Conservation (phyloP, 2,329 filamentous ascomycete species). For the Trichoderma breve region DNA sequence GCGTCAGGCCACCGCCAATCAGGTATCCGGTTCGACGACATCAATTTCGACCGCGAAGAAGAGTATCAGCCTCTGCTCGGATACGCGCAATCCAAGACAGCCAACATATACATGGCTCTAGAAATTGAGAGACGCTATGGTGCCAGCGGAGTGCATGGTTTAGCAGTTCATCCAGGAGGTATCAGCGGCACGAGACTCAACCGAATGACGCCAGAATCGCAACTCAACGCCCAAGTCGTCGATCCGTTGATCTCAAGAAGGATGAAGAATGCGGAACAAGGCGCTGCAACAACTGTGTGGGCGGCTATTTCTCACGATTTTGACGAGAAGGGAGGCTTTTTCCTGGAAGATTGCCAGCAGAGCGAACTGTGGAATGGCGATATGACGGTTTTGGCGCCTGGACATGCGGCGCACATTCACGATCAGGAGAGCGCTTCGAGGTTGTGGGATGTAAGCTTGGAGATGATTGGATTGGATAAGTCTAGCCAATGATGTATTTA, state of each 20-base stretch:
- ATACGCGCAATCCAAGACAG: constrained; percentile 50
- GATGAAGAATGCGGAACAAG: constrained; percentile 9
- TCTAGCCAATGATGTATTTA: background rate
- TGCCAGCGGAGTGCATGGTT: constrained; percentile 37
- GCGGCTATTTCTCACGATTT: background rate
- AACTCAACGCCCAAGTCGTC: background rate
- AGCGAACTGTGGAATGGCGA: constrained; percentile 4
- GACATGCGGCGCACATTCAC: constrained; percentile 4
- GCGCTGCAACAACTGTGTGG: constrained; percentile 2
- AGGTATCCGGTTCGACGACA: constrained; percentile 16
- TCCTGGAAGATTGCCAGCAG: constrained; percentile 7
- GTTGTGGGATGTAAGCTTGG: constrained; percentile 1
- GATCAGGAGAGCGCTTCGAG: background rate
- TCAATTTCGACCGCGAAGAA: constrained; percentile 24
- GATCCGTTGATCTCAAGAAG: background rate
- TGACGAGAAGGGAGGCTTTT: background rate
- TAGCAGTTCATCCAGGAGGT: constrained; percentile 1
- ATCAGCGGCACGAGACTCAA: constrained; percentile 11
- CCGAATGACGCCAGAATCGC: background rate
- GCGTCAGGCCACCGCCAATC: constrained; percentile 41
- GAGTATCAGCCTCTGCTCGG: constrained; percentile 32
- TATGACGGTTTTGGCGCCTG: background rate
- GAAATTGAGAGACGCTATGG: constrained; percentile 49
- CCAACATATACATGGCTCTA: constrained; percentile 51
- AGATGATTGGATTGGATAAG: background rate